phyloP scores from a whole-genome alignment of 1,139 yeast species.

The Pichia sp. region DNA sequence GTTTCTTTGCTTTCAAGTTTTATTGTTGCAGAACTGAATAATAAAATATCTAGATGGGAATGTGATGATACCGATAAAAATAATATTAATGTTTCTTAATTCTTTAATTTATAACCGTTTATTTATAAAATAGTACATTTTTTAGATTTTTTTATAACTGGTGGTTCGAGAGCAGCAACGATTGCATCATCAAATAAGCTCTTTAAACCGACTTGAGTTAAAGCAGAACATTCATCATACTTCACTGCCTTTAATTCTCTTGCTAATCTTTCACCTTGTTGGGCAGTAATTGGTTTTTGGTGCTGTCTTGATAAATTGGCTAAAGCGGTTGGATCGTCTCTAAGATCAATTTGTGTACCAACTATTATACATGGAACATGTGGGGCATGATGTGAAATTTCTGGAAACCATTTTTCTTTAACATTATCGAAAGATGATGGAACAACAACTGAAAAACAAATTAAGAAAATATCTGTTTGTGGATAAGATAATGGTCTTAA shows the following conservation, averaged over 20 bases:
- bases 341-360: slow-evolving; percentile 91
- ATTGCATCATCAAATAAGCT: slow-evolving; percentile 97
- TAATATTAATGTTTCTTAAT: neutral
- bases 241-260: slow-evolving; percentile 91
- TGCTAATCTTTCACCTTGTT: slow-evolving; percentile 88
- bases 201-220: slow-evolving; percentile 92
- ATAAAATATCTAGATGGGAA: neutral
- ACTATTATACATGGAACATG: slow-evolving; percentile 95
- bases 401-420: slow-evolving; percentile 97
- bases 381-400: slow-evolving; percentile 96
- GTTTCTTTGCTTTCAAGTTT: too few species aligned
- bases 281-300: slow-evolving; percentile 77
- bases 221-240: slow-evolving; percentile 96
- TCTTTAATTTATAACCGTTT: neutral
- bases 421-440: slow-evolving; percentile 99
- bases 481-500: slow-evolving; percentile 95
- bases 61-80: neutral
- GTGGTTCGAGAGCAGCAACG: slow-evolving; percentile 91
- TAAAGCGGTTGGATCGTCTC: slow-evolving; percentile 86
- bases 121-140: slow-evolving; percentile 71
- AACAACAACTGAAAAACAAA: slow-evolving; percentile 90
- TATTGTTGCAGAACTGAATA: too few species aligned
- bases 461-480: slow-evolving; percentile 91
- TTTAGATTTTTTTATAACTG: slow-evolving; percentile 74
- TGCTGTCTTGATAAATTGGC: slow-evolving; percentile 89